A percentile compares a stretch with the other conserved stretches of the same genome.
Conservation (phyloP, 805 yeast genomes). For the Kodamaea hsintzibuensis region DNA sequence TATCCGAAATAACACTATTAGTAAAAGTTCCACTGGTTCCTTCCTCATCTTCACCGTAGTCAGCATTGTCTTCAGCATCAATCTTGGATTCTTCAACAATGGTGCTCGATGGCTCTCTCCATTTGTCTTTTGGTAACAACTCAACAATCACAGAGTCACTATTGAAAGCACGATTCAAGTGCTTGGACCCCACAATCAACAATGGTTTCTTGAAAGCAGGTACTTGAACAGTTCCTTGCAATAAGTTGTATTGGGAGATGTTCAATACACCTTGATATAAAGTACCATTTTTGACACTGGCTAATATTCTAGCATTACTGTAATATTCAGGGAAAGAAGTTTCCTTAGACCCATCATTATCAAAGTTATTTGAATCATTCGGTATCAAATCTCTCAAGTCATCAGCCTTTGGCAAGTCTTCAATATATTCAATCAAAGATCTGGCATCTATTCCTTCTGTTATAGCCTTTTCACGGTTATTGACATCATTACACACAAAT, state of each 20-base stretch:
- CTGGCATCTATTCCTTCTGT: slow-evolving; percentile 54
- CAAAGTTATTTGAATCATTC: slow-evolving; percentile 43
- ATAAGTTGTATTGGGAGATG: slow-evolving; percentile 80
- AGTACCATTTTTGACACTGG: slow-evolving; percentile 86
- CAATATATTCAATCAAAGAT: slow-evolving; percentile 69
- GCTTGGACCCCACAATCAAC: slow-evolving; percentile 77
- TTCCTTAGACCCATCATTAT: slow-evolving; percentile 42
- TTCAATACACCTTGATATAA: slow-evolving; percentile 82
- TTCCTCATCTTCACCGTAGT: slow-evolving; percentile 46
- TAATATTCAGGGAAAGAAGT: slow-evolving; percentile 75
- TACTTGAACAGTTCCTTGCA: slow-evolving; percentile 81
- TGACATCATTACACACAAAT: slow-evolving; percentile 75
- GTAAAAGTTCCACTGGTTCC: slow-evolving; percentile 4
- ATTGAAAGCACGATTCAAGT: slow-evolving; percentile 86
- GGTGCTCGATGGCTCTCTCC: slow-evolving; percentile 84
- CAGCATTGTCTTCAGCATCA: slow-evolving; percentile 61
- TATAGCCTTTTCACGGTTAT: slow-evolving; percentile 59
- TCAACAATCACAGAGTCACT: slow-evolving; percentile 93
- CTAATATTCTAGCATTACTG: slow-evolving; percentile 78
- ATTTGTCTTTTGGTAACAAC: slow-evolving; percentile 76
- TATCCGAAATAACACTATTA: slow-evolving; percentile 56
- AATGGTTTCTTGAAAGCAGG: slow-evolving; percentile 79
- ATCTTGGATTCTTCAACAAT: slow-evolving; percentile 74
- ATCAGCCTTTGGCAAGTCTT: slow-evolving; percentile 66
- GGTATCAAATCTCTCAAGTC: slow-evolving; percentile 80